Base-by-base conservation (phyloP, 768 basidiomycete genomes). In the Collybia sordida region DNA sequence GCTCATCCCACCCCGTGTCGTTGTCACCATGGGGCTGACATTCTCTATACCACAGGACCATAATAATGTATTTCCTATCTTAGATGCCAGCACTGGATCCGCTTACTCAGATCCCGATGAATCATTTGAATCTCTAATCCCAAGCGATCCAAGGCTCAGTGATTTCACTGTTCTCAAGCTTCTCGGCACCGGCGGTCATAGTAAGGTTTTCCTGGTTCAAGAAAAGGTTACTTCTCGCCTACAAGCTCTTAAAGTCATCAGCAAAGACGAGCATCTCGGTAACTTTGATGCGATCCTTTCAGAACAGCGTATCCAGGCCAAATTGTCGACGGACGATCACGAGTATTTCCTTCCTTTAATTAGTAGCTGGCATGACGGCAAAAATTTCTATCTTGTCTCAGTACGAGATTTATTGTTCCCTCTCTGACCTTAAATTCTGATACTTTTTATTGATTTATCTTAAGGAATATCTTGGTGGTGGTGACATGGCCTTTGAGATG, bases 91-190 rank as follows among this genome's bases (percentile, higher is more conserved):
- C 31, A 14, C 9, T 12, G 31, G 31, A 31, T 31, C 31, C 31
- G 31, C 14, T 31, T 31, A 31, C 31, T 31, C 31, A 31, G 31
- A 31, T 11, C 31, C 31, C 31, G 31, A 31, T 14, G 31, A 31
- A 31, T 31, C 31, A 3, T 31, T 31, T 31, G 31, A 31, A 14
- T 31, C 31, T 31, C 31, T 31, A 7, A 31, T 31, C 11, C 31
- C 31, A 14, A 31, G 11, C 14, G 31, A 31, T 31, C 31, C 31
- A 31, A 31, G 31, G 9, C 31, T 31, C 31, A 31, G 31, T 2
- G 36, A 47, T n/a, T 47, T 47, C 35, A 25, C 24, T 47, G 27
- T 47, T 6, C 27, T 47, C 35, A 47, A 47, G 38, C 24, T 47
- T n/a, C 45, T 47, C 38, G 45, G 36, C 11, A 37, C 45, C 2